Evolutionary conservation across 2,329 filamentous ascomycete species (phyloP).

Genomic region (Lachnum nothofagi): DNA sequence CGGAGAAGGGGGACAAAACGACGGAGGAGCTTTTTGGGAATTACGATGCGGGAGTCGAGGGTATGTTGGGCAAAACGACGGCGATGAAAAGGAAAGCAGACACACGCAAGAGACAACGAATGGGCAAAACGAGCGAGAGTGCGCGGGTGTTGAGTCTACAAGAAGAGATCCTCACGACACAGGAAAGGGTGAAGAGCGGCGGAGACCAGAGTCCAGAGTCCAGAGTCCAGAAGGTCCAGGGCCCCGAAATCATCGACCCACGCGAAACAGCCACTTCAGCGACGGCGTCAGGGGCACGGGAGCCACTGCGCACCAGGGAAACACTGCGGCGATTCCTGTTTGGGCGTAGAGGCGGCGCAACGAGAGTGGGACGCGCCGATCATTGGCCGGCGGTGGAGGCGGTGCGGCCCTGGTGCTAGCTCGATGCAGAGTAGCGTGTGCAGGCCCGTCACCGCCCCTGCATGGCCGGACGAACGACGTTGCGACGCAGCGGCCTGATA

Average conservation of each 20-base stretch:
- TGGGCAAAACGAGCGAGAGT: slow-evolving; percentile 3
- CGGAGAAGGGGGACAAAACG: no score
- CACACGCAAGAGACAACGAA: slow-evolving; percentile 9
- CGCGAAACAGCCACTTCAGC: slow-evolving; percentile 14
- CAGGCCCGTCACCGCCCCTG: not conserved
- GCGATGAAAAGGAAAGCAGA: slow-evolving; percentile 5
- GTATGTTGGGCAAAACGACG: slow-evolving; percentile 11
- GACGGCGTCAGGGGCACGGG: slow-evolving; percentile 8
- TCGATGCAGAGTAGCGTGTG: not conserved
- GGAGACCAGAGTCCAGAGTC: not conserved
- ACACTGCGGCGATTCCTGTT: not conserved
- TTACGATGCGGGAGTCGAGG: not conserved
- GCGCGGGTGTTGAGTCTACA: not conserved
- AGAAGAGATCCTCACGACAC: not conserved
- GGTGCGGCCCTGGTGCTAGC: not conserved
- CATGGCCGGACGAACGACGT: not conserved
- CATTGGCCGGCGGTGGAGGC: slow-evolving; percentile 1
- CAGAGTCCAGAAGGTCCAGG: not conserved
- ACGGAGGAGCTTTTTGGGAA: no score
- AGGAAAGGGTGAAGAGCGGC: not conserved
- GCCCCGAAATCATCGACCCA: slow-evolving; percentile 6
- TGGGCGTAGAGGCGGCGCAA: not conserved
- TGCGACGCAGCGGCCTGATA: not conserved
- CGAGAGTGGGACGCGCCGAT: not conserved
- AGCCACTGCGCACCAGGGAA: slow-evolving; percentile 6